Evolutionary conservation across 2,329 filamentous ascomycete genomes (phyloP).

Genomic region (Alternaria gansuensis): DNA sequence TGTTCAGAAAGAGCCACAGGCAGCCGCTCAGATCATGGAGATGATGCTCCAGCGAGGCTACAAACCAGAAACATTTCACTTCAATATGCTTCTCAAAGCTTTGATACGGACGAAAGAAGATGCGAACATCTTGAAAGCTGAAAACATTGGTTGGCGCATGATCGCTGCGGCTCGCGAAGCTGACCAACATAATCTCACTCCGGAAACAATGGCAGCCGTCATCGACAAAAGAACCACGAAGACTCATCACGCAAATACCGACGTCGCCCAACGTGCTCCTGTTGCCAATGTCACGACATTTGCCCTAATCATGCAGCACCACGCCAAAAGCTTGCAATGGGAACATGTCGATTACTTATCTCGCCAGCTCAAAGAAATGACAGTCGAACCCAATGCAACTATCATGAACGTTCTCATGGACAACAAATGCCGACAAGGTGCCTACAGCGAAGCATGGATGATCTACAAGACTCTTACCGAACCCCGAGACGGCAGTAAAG

Average conservation of each 20-base stretch:
- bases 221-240: conserved; percentile 10
- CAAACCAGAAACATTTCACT: conserved; percentile 74
- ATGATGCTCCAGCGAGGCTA: conserved; percentile 77
- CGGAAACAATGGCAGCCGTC: background rate
- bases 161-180: conserved; percentile 34
- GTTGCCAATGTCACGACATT: conserved; percentile 44
- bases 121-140: conserved; percentile 40
- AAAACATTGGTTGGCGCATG: conserved; percentile 51
- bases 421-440: conserved; percentile 41
- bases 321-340: conserved; percentile 41
- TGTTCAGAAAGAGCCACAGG: conserved; percentile 66
- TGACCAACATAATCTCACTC: background rate
- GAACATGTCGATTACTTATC: conserved; percentile 48
- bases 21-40: conserved; percentile 75
- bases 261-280: conserved; percentile 29
- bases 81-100: conserved; percentile 83
- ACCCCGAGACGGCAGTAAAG: conserved; percentile 21
- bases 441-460: conserved; percentile 42
- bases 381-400: conserved; percentile 33
- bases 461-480: conserved; percentile 42
- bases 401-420: conserved; percentile 50
- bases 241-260: background rate
- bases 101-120: conserved; percentile 66
- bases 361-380: conserved; percentile 35
- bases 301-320: conserved; percentile 45